Percentiles rank a stretch among this genome's conserved stretches.
Conservation (phyloP, 768 basidiomycete genomes). For the Fomitopsis pulvina region DNA sequence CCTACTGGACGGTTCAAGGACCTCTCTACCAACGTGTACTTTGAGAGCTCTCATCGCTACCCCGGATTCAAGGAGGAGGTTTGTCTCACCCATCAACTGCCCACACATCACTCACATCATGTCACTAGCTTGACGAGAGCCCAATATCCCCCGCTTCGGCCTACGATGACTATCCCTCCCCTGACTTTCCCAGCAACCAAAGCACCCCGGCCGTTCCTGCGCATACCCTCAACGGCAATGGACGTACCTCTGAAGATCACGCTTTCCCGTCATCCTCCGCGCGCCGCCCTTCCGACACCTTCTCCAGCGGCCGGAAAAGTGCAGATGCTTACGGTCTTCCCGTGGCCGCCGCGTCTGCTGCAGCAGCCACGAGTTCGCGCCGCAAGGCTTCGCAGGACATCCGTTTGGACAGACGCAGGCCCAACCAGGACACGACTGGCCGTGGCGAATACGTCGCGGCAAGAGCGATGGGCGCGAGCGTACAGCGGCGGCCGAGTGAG, state of each 20-base stretch:
- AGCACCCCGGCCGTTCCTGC: conserved; percentile 25
- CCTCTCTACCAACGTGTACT: conserved; percentile 93
- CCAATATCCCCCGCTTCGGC: conserved; percentile 47
- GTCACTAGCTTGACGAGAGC: too few species aligned
- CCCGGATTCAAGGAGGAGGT: conserved; percentile 94
- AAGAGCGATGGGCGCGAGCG: conserved; percentile 33
- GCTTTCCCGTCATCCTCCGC: conserved; percentile 47
- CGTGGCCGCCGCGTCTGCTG: too few species aligned
- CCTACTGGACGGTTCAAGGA: conserved; percentile 88
- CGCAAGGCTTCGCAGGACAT: conserved; percentile 48
- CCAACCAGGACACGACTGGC: conserved; percentile 31
- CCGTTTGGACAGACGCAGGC: conserved; percentile 26
- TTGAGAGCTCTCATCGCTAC: conserved; percentile 84
- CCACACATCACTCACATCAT: too few species aligned
- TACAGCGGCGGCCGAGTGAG: conserved; percentile 52
- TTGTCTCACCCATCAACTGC: too few species aligned
- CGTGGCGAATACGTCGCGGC: conserved; percentile 29
- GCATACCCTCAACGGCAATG: background rate
- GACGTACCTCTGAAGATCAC: conserved; percentile 46
- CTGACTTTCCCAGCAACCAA: conserved; percentile 49
- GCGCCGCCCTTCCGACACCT: conserved; percentile 40
- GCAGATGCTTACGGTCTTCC: conserved; percentile 52
- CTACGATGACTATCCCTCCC: conserved; percentile 70
- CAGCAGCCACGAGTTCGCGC: conserved; percentile 26
- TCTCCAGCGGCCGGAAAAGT: conserved; percentile 38